Percentiles rank a stretch among this genome's conserved stretches.
Evolutionary conservation across 2,329 filamentous ascomycete species (phyloP).

Genomic region (Colletotrichum eleusines): DNA sequence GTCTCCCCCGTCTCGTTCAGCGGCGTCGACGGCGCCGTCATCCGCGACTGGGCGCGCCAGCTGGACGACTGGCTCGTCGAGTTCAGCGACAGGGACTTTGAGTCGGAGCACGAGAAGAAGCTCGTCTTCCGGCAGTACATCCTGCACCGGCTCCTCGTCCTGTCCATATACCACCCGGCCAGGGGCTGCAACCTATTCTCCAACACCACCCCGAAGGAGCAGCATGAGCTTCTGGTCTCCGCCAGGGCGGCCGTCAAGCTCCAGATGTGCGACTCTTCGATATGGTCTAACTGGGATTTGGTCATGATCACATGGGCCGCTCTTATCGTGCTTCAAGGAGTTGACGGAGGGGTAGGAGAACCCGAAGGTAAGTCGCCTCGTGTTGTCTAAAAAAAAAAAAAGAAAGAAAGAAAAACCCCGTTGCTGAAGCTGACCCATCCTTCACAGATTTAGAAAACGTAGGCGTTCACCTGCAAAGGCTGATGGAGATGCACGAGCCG

Average conservation of each 20-base stretch:
- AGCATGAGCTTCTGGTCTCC: constrained; percentile 56
- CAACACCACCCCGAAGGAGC: constrained; percentile 53
- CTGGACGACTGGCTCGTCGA: constrained; percentile 57
- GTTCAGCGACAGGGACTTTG: constrained; percentile 49
- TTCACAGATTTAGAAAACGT: constrained; percentile 47
- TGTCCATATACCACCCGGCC: constrained; percentile 58
- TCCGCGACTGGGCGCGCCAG: constrained; percentile 56
- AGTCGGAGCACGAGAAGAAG: constrained; percentile 51
- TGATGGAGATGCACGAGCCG: constrained; percentile 48
- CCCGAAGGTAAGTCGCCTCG: constrained; percentile 48
- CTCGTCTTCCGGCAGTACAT: constrained; percentile 57
- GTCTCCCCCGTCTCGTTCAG: constrained; percentile 50
- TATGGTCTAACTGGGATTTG: constrained; percentile 59
- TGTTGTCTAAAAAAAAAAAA: too few species aligned
- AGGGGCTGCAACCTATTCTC: constrained; percentile 55
- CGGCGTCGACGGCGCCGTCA: constrained; percentile 55
- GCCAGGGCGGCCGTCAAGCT: constrained; percentile 55
- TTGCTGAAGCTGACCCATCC: neutral
- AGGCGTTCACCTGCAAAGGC: constrained; percentile 47
- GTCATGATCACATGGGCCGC: constrained; percentile 60
- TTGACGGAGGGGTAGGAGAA: constrained; percentile 56
- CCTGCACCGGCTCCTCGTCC: constrained; percentile 55
- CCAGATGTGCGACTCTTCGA: constrained; percentile 55
- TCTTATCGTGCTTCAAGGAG: constrained; percentile 56
- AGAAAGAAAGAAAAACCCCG: neutral